Conservation (phyloP, 306 rosid genomes). For the Prunus davidiana region DNA sequence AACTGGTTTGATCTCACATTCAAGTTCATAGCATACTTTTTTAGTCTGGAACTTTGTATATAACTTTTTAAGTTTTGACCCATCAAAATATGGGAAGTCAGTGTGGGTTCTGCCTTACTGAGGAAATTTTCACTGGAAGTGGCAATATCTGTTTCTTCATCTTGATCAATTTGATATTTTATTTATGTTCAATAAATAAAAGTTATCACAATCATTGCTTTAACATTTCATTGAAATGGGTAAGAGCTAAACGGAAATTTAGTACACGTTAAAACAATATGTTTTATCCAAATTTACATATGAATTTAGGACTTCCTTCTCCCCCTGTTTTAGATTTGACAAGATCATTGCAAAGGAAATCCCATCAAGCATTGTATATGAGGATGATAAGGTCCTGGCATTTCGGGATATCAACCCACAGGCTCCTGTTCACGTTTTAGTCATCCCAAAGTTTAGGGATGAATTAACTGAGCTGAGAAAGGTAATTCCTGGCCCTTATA, state of each 20-base stretch:
- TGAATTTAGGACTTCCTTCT: not conserved
- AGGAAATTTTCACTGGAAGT: not conserved
- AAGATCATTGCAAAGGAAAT: conserved; percentile 91
- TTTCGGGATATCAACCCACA: conserved; percentile 78
- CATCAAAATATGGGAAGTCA: not conserved
- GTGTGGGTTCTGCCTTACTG: not conserved
- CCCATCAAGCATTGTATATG: conserved; percentile 71
- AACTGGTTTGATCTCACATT: conserved; percentile 33
- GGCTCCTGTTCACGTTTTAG: conserved; percentile 87
- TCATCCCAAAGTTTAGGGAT: conserved; percentile 85
- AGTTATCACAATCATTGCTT: not conserved
- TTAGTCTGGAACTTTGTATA: conserved; percentile 9
- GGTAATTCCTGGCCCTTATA: conserved; percentile 32
- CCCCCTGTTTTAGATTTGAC: conserved; percentile 55
- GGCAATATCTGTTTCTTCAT: not conserved
- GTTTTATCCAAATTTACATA: not conserved
- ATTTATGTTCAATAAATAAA: not conserved
- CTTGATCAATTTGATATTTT: not conserved
- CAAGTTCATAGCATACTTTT: conserved; percentile 18
- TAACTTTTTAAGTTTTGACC: not conserved
- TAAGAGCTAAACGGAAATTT: not conserved
- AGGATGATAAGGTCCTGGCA: conserved; percentile 76
- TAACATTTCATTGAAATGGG: not conserved
- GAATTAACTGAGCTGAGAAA: conserved; percentile 76
- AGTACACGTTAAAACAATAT: not conserved